phyloP scores from a whole-genome alignment of 139 green algal species.

The Yamagishiella unicocca region DNA sequence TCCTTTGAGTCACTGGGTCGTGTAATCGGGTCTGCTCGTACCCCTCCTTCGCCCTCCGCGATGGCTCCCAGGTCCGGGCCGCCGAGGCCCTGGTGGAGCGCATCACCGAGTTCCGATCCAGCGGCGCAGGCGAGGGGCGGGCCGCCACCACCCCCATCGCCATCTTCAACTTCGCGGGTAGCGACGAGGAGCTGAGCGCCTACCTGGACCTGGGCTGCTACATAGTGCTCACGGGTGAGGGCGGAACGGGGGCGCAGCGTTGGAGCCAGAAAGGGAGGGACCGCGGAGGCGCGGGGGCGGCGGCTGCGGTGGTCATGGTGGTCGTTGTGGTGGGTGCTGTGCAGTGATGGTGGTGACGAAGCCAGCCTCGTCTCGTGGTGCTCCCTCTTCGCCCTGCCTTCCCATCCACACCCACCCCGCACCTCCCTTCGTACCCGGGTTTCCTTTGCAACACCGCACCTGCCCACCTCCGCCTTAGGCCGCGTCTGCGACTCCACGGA shows the following conservation, averaged over 20 bases:
- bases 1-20: too few species aligned
- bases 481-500: constrained; percentile 32
- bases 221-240: constrained; percentile 44
- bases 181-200: constrained; percentile 24
- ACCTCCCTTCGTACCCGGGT: too few species aligned
- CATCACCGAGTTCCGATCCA: constrained; percentile 39
- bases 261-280: too few species aligned
- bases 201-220: constrained; percentile 40
- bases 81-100: constrained; percentile 34
- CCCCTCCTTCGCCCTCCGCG: background rate
- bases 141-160: constrained; percentile 33
- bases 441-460: too few species aligned
- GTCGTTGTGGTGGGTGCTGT: too few species aligned
- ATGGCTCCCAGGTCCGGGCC: background rate
- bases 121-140: constrained; percentile 12
- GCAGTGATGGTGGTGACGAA: too few species aligned
- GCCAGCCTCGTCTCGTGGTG: too few species aligned
- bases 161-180: constrained; percentile 49
- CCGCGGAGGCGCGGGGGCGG: too few species aligned
- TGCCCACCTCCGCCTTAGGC: constrained; percentile 8
- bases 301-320: too few species aligned
- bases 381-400: too few species aligned
- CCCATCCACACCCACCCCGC: too few species aligned
- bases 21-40: too few species aligned
- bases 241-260: background rate